Base-by-base conservation (phyloP, 257 asterid species). In the Nicotiana sylvestris region DNA sequence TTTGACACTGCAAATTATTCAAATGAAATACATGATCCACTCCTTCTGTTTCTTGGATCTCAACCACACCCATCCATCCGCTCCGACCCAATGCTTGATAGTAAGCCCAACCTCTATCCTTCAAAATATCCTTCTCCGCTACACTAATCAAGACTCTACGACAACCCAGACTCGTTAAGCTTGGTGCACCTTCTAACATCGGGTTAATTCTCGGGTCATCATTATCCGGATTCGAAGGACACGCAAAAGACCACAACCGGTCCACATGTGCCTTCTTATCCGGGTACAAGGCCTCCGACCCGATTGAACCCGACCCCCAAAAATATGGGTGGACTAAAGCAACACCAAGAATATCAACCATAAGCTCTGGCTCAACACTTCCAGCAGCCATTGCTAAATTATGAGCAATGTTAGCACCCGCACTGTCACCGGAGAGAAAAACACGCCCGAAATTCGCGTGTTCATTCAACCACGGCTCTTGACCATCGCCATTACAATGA, bases 321-420 rank as follows among this genome's bases (percentile, higher is more conserved):
- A 88, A 87, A 56, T 29, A 88, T 0, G 91, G 92, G 9, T 90
- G 88, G 35, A 86, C 78, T 17, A 89, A 77, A 51, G 88, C 78
- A 8, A 88, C 30, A 5, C 93, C 95, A 2, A 13, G 43, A 29
- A 91, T 3, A 25, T 65, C 64, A 39, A 82, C 10, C 12, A 84
- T 85, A 0, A 32, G 33, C 29, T 32, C 9, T 0, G 69, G 61
- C 0, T 86, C 88, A 0, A 17, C 17, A 29, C 18, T 61, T 8
- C 91, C 91, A 7, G 74, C 85, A 69, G 84, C 84, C 2, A 85
- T 46, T 0, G 87, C 93, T 83, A 87, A 15, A 33, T 86, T 79
- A 70, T 89, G 92, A 0, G 90, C 87, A 17, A 89, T 84, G 81
- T 84, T 91, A 1, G 86, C 90, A 0, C 93, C 95, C 0, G 89